Evolutionary conservation across 768 basidiomycete genomes (phyloP), one percentile per base, ranked within the genome.

Genomic region (Xanthoconium stramineum): DNA sequence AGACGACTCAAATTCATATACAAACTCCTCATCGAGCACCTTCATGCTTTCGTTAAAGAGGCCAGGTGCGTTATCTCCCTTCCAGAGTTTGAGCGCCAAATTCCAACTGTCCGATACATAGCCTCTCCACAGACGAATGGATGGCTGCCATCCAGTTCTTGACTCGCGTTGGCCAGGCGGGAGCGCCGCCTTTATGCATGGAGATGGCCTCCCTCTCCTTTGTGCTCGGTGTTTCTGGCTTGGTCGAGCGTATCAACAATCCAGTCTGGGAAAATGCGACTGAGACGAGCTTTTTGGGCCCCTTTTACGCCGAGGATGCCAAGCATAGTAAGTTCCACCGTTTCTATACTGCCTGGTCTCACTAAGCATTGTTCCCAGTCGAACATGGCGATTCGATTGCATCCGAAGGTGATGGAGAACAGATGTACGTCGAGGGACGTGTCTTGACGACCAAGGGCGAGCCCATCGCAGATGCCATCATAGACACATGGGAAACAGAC

Each of bases 181-280:
- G 84, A 69, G 83, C n/a, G n/a, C n/a, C 86, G 0, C 80, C 83
- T 36, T 68, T 89, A 49, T 82, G 83, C 33, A 82, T 82, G 74
- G 91, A 94, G 66, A 89, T 89, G 68, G 91, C 94, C 63, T 81
- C 94, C 8, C 78, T 94, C n/a, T 91, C 89, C 2, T 91, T 93
- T 65, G 78, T 82, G 0, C 74, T 94, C 1, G 92, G 93, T 6
- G 81, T 89, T 3, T 92, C 90, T 0, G 77, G 86, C 1, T 78
- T 94, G 50, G 85, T 94, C 12, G 89, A 93, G 59, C 70, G 80
- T 28, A 68, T 90, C 50, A 91, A 91, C 72, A 85, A 89, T 63
- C 82, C 85, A 4, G 80, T 81, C 45, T 74, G 78, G 6, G 76
- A 78, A 6, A 77, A 76, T 6, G 86, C 83, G 20, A 92, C 90